Evolutionary conservation across 306 rosid genomes (phyloP).

Genomic region (Purshia tridentata): DNA sequence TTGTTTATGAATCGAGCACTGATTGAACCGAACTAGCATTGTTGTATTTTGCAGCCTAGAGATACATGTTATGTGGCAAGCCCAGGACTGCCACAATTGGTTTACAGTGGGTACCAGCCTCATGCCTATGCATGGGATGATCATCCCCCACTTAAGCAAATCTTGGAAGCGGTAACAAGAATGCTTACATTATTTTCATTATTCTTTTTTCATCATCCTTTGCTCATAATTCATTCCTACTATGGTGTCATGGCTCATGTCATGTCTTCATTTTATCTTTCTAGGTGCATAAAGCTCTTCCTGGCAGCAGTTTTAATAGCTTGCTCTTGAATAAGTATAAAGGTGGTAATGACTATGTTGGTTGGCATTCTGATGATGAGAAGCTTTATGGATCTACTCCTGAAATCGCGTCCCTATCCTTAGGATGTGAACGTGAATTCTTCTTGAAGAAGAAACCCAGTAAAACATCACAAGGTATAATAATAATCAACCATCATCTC

Average conservation of each 20-base stretch:
- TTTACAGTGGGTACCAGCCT: slow-evolving; percentile 84
- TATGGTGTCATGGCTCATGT: not conserved
- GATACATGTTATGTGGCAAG: slow-evolving; percentile 87
- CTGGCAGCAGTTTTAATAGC: slow-evolving; percentile 91
- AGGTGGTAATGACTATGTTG: slow-evolving; percentile 79
- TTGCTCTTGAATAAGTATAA: slow-evolving; percentile 80
- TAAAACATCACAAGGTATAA: slow-evolving; percentile 51
- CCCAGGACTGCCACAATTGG: slow-evolving; percentile 69
- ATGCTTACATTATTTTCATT: slow-evolving; percentile 5
- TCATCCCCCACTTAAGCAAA: slow-evolving; percentile 66
- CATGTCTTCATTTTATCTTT: slow-evolving; percentile 17
- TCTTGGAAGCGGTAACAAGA: slow-evolving; percentile 68
- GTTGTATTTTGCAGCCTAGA: slow-evolving; percentile 63
- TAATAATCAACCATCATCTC: not conserved
- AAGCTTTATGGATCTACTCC: slow-evolving; percentile 80
- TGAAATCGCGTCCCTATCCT: slow-evolving; percentile 78
- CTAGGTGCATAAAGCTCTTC: slow-evolving; percentile 86
- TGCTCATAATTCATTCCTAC: not conserved
- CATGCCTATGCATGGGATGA: slow-evolving; percentile 85
- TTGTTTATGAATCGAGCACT: not conserved
- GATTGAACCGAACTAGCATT: not conserved
- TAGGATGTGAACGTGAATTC: slow-evolving; percentile 92
- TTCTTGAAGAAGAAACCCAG: slow-evolving; percentile 62
- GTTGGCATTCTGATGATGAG: slow-evolving; percentile 98
- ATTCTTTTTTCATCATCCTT: not conserved